Percentiles rank a stretch among this genome's conserved stretches.
Evolutionary conservation across 768 basidiomycete genomes (phyloP).

Genomic region (Mycena vulgaris): DNA sequence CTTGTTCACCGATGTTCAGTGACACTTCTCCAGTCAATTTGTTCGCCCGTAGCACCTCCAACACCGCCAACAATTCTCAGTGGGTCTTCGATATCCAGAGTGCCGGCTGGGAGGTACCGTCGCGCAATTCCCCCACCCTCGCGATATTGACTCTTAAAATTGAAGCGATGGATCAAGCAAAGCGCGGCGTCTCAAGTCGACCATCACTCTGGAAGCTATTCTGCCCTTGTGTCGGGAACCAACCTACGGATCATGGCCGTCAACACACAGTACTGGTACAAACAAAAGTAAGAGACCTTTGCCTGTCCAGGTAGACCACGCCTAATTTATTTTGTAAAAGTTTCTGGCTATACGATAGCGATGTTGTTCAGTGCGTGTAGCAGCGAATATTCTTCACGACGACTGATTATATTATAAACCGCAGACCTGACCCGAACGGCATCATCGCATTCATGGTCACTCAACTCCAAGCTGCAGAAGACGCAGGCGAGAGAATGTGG

Average conservation of each 20-base stretch:
- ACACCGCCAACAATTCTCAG: constrained; percentile 43
- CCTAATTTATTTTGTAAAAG: constrained; percentile 31
- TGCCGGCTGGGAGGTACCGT: constrained; percentile 45
- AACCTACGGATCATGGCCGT: constrained; percentile 54
- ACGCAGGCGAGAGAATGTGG: constrained; percentile 54
- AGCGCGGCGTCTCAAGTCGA: constrained; percentile 47
- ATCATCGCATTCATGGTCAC: constrained; percentile 55
- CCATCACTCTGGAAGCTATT: constrained; percentile 54
- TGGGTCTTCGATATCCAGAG: constrained; percentile 55
- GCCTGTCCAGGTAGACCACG: neutral
- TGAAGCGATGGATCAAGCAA: constrained; percentile 52
- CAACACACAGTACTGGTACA: constrained; percentile 58
- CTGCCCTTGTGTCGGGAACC: constrained; percentile 48
- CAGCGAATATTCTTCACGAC: neutral
- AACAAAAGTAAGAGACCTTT: constrained; percentile 45
- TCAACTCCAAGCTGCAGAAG: constrained; percentile 56
- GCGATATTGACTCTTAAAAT: neutral
- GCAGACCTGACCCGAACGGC: constrained; percentile 58
- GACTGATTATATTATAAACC: neutral
- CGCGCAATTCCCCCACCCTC: neutral
- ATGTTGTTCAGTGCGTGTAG: constrained; percentile 47
- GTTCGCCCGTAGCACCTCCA: constrained; percentile 53
- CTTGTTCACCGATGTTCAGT: constrained; percentile 37
- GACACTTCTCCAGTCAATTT: constrained; percentile 57
- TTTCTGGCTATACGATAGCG: constrained; percentile 59